Percentiles rank a stretch among this genome's conserved stretches.
phyloP scores from a whole-genome alignment of 2,329 filamentous ascomycete genomes.

The Thielaviopsis ethacetica region DNA sequence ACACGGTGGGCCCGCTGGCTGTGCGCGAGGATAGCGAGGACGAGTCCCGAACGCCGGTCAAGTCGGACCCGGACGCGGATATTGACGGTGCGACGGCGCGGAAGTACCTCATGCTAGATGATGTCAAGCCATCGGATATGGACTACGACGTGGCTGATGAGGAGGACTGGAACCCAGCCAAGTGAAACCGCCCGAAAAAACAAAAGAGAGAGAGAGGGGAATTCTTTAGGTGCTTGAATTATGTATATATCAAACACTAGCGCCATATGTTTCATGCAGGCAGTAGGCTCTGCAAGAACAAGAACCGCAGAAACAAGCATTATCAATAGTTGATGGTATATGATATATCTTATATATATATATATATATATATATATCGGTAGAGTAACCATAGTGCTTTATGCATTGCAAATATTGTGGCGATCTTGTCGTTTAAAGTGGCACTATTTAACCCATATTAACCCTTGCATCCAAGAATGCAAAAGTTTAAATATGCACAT shows the following conservation, averaged over 20 bases:
- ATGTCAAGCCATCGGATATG: constrained; percentile 26
- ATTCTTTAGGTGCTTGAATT: too few relatives aligned
- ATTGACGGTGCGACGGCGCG: constrained; percentile 6
- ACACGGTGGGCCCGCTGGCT: constrained; percentile 16
- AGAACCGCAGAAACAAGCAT: too few relatives aligned
- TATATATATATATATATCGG: too few relatives aligned
- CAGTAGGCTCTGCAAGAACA: too few relatives aligned
- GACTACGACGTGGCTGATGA: constrained; percentile 39
- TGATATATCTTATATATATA: too few relatives aligned
- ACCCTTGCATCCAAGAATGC: too few relatives aligned
- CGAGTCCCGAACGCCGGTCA: constrained; percentile 8
- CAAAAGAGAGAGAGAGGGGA: neutral
- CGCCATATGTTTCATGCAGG: neutral
- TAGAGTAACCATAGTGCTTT: neutral
- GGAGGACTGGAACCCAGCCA: constrained; percentile 24
- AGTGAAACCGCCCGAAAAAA: too few relatives aligned
- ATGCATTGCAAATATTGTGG: neutral
- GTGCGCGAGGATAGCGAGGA: constrained; percentile 14
- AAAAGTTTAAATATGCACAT: too few relatives aligned
- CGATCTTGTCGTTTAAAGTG: neutral
- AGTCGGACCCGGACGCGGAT: constrained; percentile 9
- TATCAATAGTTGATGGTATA: too few relatives aligned
- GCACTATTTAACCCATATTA: too few relatives aligned
- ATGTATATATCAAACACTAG: neutral
- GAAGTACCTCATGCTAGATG: constrained; percentile 14